Evolutionary conservation across 257 asterid species (phyloP), one percentile per base, ranked within the genome.

Genomic region (Echites panduratus): DNA sequence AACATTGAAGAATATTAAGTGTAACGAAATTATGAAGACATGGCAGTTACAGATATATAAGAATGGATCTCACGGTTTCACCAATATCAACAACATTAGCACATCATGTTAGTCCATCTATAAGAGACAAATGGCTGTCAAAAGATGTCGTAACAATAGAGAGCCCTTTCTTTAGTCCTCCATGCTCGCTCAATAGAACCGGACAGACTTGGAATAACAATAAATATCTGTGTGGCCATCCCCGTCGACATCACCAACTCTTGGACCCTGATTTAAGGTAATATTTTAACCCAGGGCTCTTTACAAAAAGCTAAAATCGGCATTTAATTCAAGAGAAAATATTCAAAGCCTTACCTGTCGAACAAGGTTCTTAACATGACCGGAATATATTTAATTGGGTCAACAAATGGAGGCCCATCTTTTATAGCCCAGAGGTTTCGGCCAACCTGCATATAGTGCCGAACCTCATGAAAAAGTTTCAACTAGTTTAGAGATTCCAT

Each of bases 31-130:
- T 35, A 65, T 10, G 12, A 73, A 70, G 24, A 76, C 44, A 72
- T 24, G 48, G 24, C 11, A 9, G 47, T n/a, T 44, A 53, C 66
- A 77, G 48, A 19, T 49, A 40, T 26, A 44, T 56, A 17, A 14
- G 44, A 26, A n/a, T 14, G 9, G 69, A 67, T 76, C 98, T 92
- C 87, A 92, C 99, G 96, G 99, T 95, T 89, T 95, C 98, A 70
- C 99, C 99, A 68, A 95, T 95, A 85, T 95, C 99, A 74, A 95
- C 97, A 76, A 92, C 99, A 87, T 95, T 98, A 71, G 98, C 96
- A 83, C 99, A 95, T 13, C 98, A 90, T 8, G 96, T 90, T 73
- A 93, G 96, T 32, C 99, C 99, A 52, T 95, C 98, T 77, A 95
- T 92, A 66, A 95, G 94, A 87, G 92, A 95, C 77, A 95, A 70